Evolutionary conservation across 495 filamentous ascomycete species (phyloP), one percentile per base, ranked within the genome.

Genomic region (Penicillium daleae): DNA sequence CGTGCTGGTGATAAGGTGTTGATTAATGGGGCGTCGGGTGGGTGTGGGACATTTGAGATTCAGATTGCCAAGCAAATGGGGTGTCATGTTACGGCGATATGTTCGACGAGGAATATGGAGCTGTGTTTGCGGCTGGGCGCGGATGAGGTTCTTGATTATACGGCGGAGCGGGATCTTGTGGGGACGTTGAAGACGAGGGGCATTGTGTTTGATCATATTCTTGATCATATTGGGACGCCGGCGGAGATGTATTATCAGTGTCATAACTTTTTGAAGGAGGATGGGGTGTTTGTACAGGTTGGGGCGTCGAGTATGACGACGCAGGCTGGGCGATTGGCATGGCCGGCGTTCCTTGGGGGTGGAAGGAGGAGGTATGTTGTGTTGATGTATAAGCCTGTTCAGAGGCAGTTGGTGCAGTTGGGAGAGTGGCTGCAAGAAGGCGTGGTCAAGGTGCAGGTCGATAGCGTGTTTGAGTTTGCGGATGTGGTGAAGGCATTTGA

Each of bases 131-230:
- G 70, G 13, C 72, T 92, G 2, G 89, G 89, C 0, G 89, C 89
- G 4, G 87, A 91, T 64, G 83, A 87, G 57, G 79, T 90, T 3
- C 78, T 92, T 44, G 88, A 92, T 67, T 92, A 92, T 66, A 86
- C 81, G n/a, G 66, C 73, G 12, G 62, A 66, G 1, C 63, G 72
- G 17, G 75, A 87, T 69, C 75, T 90, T 2, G 64, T 81, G 42
- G 68, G 77, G 9, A 73, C 63, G 8, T 65, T 92, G 13, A 78
- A 78, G 68, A 66, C 67, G 3, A 75, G 79, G 40, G 86, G 85
- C 0, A 71, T 74, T 17, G 72, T 83, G 6, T 92, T 85, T 73
- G 70, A 80, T 59, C 77, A 85, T 35, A 78, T 83, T 0, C 73
- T 92, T 29, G 90, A 92, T 71, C 86, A 89, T 74, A 81, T 88